phyloP scores from a whole-genome alignment of 2,329 filamentous ascomycete genomes.

The Furcasterigmium furcatum region DNA sequence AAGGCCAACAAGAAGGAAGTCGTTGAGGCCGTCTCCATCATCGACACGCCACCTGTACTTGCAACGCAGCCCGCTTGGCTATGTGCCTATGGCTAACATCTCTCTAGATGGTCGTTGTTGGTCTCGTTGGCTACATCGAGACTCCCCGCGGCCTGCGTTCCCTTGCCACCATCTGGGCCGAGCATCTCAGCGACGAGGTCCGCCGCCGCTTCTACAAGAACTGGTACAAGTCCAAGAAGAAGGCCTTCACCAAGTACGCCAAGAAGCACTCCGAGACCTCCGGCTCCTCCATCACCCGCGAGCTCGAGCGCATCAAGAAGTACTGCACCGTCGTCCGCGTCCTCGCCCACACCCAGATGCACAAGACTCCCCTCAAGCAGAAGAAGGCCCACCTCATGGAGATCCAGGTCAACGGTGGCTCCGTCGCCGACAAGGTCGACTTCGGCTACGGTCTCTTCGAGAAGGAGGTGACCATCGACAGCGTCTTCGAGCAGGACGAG shows the following conservation, averaged over 20 bases:
- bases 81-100: conserved; percentile 71
- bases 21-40: conserved; percentile 82
- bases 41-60: conserved; percentile 95
- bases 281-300: conserved; percentile 87
- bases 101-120: conserved; percentile 96
- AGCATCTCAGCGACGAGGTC: conserved; percentile 97
- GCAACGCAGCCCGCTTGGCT: conserved; percentile 79
- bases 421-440: conserved; percentile 92
- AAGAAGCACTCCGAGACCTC: conserved; percentile 98
- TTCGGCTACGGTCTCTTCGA: conserved; percentile 96
- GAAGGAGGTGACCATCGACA: conserved; percentile 92
- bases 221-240: conserved; percentile 99
- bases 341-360: conserved; percentile 98
- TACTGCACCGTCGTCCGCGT: conserved; percentile 99
- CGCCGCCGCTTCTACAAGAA: conserved; percentile 99
- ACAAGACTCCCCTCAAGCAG: conserved; percentile 99
- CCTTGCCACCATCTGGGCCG: conserved; percentile 98
- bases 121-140: conserved; percentile 99
- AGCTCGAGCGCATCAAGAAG: conserved; percentile 99
- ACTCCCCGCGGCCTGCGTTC: conserved; percentile 98
- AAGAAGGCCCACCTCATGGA: conserved; percentile 99
- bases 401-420: conserved; percentile 99
- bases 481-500: conserved; percentile 99
- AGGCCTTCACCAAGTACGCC: conserved; percentile 99
- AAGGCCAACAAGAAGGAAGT: conserved; percentile 99